These are phyloP conservation scores for Fusarium vanettenii DNA, from an alignment of 2,329 filamentous ascomycete genomes.

Conservation along the genomic window DNA sequence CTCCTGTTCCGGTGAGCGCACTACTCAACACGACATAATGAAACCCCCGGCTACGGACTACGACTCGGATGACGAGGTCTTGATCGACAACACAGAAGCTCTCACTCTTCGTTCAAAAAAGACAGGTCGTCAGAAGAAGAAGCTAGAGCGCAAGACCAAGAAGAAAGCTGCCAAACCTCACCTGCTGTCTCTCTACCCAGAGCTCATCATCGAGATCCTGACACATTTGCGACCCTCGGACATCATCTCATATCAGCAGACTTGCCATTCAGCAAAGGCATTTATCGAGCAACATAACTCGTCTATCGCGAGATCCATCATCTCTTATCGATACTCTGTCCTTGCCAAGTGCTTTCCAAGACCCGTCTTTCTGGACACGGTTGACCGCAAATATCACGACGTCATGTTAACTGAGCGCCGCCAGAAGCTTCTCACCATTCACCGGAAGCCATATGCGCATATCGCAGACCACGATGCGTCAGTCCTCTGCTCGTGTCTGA, in stretches of 20 bases:
- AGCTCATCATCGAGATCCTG: not conserved
- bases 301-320: not conserved
- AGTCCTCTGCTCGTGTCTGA: not conserved
- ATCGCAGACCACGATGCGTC: not conserved
- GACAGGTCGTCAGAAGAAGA: not conserved
- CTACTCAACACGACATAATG: not conserved
- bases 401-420: not conserved
- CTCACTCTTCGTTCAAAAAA: not conserved
- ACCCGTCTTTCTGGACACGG: not conserved
- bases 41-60: not conserved
- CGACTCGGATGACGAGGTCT: not conserved
- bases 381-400: not conserved
- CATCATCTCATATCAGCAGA: not conserved
- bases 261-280: not conserved
- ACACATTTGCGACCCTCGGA: not conserved
- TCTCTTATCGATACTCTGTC: not conserved
- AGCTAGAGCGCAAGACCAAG: not conserved
- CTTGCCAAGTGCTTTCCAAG: not conserved
- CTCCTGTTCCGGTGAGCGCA: not conserved
- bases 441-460: not conserved
- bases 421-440: not conserved
- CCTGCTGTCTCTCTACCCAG: not conserved
- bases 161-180: not conserved
- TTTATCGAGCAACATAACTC: not conserved
- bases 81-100: not conserved